Evolutionary conservation across 2,329 filamentous ascomycete species (phyloP), one percentile per base, ranked within the genome.

Genomic region (Sordariomycetes sp.): DNA sequence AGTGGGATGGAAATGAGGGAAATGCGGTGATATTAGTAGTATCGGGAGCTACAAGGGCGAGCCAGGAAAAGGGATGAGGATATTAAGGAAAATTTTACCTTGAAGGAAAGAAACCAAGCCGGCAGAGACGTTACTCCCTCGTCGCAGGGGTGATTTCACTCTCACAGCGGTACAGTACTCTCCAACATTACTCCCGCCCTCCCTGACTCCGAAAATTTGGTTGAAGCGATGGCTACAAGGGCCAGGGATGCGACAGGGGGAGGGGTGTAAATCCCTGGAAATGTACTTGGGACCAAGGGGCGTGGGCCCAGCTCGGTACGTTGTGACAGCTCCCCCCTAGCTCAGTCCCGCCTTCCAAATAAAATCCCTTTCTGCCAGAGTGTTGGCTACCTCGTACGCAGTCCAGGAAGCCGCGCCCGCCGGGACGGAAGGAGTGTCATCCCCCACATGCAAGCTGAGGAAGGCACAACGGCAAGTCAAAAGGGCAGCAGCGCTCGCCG

Each of bases 11-110:
- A 59, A 58, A 61, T 59, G 61, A 59, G 58, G 58, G 65, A 63
- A 60, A 61, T 57, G 54, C 22, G 54, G 57, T 62, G 62, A 60
- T 62, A 66, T 67, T 66, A 66, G 63, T 64, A 66, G 55, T 58
- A 61, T 53, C 58, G 43, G 35, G 55, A 59, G 22, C 20, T 50
- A 55, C 28, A 56, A 60, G 52, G 37, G n/a, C 40, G n/a, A 24
- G 34, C 24, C 24, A 50, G 57, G 6, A 59, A 50, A 54, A 55
- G 54, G 55, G 54, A 54, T 58, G 58, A 54, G 46, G 52, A 51
- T 59, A 58, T 52, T 34, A 61, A 48, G 53, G 52, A 58, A 54
- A 28, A 43, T 25, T 35, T 51, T 43, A 20, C 40, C 25, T 32
- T 43, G 20, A 24, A 37, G 12, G 25, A 28, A 51, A 24, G 43